Evolutionary conservation across 2,329 filamentous ascomycete species (phyloP).

Genomic region (Paraconiothyrium sp.): DNA sequence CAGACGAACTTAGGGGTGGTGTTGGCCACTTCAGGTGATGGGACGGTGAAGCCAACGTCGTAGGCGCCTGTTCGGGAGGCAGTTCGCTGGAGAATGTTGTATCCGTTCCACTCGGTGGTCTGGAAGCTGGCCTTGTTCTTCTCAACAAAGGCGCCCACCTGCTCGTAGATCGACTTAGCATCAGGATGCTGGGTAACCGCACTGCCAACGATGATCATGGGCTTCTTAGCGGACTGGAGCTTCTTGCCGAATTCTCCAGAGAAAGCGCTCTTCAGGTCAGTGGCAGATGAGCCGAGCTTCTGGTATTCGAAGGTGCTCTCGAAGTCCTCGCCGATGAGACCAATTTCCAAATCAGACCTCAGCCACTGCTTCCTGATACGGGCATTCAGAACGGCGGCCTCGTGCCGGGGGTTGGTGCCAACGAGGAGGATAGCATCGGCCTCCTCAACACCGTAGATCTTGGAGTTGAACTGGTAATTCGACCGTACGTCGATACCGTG

Average conservation of each 20-base stretch:
- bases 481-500: conserved; percentile 94
- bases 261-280: conserved; percentile 84
- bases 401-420: conserved; percentile 93
- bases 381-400: conserved; percentile 94
- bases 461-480: conserved; percentile 97
- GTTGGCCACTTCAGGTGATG: conserved; percentile 80
- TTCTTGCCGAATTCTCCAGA: conserved; percentile 92
- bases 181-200: conserved; percentile 90
- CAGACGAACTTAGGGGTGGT: conserved; percentile 94
- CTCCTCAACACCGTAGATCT: conserved; percentile 91
- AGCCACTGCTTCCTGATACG: conserved; percentile 98
- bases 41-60: conserved; percentile 92
- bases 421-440: conserved; percentile 91
- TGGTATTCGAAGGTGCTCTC: conserved; percentile 96
- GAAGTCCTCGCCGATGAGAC: conserved; percentile 88
- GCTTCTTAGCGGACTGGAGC: conserved; percentile 83
- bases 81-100: conserved; percentile 93
- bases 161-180: conserved; percentile 92
- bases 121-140: conserved; percentile 90
- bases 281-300: conserved; percentile 82
- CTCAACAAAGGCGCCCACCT: conserved; percentile 87
- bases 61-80: conserved; percentile 93
- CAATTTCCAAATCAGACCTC: conserved; percentile 91
- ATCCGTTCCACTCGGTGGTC: conserved; percentile 94
- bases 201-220: conserved; percentile 96